phyloP scores from a whole-genome alignment of 139 green algal genomes.

The Chlamydomonas schloesseri region DNA sequence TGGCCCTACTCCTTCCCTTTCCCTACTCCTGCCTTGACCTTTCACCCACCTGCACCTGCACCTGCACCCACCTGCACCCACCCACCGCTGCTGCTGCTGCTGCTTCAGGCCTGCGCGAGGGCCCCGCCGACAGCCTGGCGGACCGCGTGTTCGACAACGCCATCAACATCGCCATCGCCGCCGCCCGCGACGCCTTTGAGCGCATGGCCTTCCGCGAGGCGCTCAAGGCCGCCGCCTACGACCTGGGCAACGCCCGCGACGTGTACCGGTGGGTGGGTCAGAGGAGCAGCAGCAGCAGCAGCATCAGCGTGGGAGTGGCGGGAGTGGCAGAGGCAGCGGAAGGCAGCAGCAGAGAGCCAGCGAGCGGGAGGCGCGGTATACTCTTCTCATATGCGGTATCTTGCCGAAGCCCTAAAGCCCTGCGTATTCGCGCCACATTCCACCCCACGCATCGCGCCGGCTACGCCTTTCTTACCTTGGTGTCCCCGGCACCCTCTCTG shows the following conservation, averaged over 20 bases:
- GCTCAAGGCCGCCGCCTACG: constrained; percentile 91
- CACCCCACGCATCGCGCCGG: too few species aligned
- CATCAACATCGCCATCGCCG: constrained; percentile 84
- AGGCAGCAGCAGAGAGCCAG: too few species aligned
- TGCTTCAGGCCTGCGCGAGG: constrained; percentile 69
- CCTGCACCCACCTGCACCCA: not conserved
- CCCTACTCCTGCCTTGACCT: too few species aligned
- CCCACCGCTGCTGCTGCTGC: too few species aligned
- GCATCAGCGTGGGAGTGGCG: not conserved
- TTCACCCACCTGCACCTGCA: not conserved
- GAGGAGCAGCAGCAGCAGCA: not conserved
- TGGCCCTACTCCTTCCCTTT: too few species aligned
- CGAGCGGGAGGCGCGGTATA: too few species aligned
- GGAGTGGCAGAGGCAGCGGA: not conserved
- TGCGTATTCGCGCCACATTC: too few species aligned
- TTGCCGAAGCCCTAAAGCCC: too few species aligned
- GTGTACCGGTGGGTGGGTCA: constrained; percentile 77
- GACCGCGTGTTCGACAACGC: constrained; percentile 96
- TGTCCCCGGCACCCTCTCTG: too few species aligned
- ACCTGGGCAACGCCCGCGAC: constrained; percentile 90
- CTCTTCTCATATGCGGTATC: too few species aligned
- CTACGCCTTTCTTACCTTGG: too few species aligned
- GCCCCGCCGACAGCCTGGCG: constrained; percentile 65
- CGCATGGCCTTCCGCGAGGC: constrained; percentile 95
- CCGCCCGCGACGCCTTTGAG: constrained; percentile 80